Conservation (phyloP, 768 basidiomycete genomes). For the Arthromyces matolae region DNA sequence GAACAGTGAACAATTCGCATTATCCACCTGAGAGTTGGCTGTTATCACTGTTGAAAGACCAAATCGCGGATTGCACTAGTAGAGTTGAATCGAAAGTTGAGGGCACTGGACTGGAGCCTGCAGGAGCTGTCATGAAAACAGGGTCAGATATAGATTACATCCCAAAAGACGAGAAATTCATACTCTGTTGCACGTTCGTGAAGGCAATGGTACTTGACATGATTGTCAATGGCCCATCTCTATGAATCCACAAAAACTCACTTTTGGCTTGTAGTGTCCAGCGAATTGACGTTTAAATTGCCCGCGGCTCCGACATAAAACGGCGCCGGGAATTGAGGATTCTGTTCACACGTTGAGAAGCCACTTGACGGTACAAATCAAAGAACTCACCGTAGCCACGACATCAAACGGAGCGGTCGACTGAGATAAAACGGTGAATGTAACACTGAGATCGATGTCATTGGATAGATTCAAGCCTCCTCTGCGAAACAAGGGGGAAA, state of each 20-base stretch:
- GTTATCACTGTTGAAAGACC: slow-evolving; percentile 36
- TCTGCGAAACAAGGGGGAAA: slow-evolving; percentile 18
- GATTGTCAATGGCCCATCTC: background rate
- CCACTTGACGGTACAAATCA: background rate
- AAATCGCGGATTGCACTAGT: slow-evolving; percentile 43
- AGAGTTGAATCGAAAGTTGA: slow-evolving; percentile 14
- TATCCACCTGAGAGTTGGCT: slow-evolving; percentile 41
- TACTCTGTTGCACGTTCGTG: slow-evolving; percentile 36
- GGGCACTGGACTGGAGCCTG: slow-evolving; percentile 28
- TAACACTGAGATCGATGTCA: slow-evolving; percentile 30
- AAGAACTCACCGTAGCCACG: slow-evolving; percentile 33
- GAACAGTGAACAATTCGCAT: too few species aligned
- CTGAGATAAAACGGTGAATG: slow-evolving; percentile 24
- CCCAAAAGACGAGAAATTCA: slow-evolving; percentile 4
- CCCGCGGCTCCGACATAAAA: slow-evolving; percentile 37
- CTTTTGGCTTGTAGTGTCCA: slow-evolving; percentile 19
- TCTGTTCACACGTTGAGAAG: slow-evolving; percentile 22
- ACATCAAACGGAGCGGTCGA: slow-evolving; percentile 30
- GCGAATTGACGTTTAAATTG: slow-evolving; percentile 5
- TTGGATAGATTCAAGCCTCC: slow-evolving; percentile 32
- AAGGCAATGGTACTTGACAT: slow-evolving; percentile 29
- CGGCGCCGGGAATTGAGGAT: slow-evolving; percentile 34
- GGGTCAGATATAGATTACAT: background rate
- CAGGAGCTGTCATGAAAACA: slow-evolving; percentile 24
- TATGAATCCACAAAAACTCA: slow-evolving; percentile 5